Conservation (phyloP, 2,329 filamentous ascomycete species). For the Diplodia mutila region DNA sequence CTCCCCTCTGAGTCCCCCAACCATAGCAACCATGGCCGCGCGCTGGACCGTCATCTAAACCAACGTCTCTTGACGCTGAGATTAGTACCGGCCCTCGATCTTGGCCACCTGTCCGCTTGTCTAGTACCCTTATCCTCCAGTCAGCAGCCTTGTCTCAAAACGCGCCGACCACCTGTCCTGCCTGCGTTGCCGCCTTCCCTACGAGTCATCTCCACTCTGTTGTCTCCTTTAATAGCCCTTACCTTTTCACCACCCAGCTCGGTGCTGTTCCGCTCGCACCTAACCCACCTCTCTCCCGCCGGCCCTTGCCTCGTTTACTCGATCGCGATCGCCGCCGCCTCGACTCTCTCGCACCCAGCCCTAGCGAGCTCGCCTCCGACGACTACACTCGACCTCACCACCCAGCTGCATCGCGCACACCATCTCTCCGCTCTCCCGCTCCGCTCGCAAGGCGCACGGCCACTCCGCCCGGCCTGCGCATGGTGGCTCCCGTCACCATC, state of each 20-base stretch:
- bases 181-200: slow-evolving; percentile 30
- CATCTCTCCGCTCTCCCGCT: slow-evolving; percentile 26
- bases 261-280: slow-evolving; percentile 28
- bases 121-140: slow-evolving; percentile 23
- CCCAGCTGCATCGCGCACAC: slow-evolving; percentile 23
- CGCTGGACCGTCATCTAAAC: slow-evolving; percentile 16
- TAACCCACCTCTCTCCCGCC: slow-evolving; percentile 26
- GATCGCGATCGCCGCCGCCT: slow-evolving; percentile 35
- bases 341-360: slow-evolving; percentile 15
- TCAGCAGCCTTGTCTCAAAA: slow-evolving; percentile 27
- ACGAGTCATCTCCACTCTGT: slow-evolving; percentile 31
- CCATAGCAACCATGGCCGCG: slow-evolving; percentile 19
- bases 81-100: slow-evolving; percentile 17
- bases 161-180: slow-evolving; percentile 24
- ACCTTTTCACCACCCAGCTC: slow-evolving; percentile 22
- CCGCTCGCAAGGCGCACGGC: slow-evolving; percentile 20
- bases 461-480: slow-evolving; percentile 21
- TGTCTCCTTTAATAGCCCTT: slow-evolving; percentile 31
- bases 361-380: slow-evolving; percentile 28
- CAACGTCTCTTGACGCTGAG: slow-evolving; percentile 19
- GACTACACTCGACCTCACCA: background rate
- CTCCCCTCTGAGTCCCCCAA: slow-evolving; percentile 9
- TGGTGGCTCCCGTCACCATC: slow-evolving; percentile 30
- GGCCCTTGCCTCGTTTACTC: slow-evolving; percentile 36
- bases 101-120: slow-evolving; percentile 25